A percentile compares a stretch with the other conserved stretches of the same genome.
These are phyloP conservation scores for Phoma sp. DNA, from an alignment of 2,329 filamentous ascomycete genomes.

Conservation along the genomic window DNA sequence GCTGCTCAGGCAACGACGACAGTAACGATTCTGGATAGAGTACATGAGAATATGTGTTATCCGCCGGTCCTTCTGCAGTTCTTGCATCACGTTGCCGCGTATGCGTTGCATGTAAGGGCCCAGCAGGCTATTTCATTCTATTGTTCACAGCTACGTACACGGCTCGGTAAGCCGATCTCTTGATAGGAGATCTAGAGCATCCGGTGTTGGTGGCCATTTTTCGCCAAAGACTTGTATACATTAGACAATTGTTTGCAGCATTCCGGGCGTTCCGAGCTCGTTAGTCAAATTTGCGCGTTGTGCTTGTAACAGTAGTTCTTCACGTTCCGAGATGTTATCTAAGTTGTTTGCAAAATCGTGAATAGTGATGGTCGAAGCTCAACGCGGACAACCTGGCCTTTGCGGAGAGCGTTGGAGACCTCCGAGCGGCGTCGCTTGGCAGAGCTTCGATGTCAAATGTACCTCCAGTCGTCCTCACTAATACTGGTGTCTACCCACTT, in stretches of 20 bases:
- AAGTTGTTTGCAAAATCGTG: background rate
- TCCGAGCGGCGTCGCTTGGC: constrained; percentile 17
- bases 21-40: constrained; percentile 23
- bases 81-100: background rate
- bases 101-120: background rate
- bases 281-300: constrained; percentile 22
- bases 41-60: background rate
- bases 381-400: constrained; percentile 24
- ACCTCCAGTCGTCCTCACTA: background rate
- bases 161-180: constrained; percentile 28
- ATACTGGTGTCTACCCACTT: constrained; percentile 27
- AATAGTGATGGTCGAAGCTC: background rate
- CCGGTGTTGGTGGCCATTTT: constrained; percentile 15
- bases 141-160: constrained; percentile 12
- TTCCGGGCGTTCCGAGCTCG: constrained; percentile 35
- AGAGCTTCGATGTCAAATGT: constrained; percentile 12
- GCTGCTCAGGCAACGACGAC: constrained; percentile 20
- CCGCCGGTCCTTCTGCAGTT: background rate
- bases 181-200: constrained; percentile 13
- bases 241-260: constrained; percentile 45
- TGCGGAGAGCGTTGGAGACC: constrained; percentile 20
- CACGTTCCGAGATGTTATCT: constrained; percentile 1
- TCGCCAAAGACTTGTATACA: constrained; percentile 36
- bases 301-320: constrained; percentile 23
- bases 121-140: background rate